A percentile compares a stretch with the other conserved stretches of the same genome.
phyloP scores from a whole-genome alignment of 768 basidiomycete species.

The Suillus clintonianus region DNA sequence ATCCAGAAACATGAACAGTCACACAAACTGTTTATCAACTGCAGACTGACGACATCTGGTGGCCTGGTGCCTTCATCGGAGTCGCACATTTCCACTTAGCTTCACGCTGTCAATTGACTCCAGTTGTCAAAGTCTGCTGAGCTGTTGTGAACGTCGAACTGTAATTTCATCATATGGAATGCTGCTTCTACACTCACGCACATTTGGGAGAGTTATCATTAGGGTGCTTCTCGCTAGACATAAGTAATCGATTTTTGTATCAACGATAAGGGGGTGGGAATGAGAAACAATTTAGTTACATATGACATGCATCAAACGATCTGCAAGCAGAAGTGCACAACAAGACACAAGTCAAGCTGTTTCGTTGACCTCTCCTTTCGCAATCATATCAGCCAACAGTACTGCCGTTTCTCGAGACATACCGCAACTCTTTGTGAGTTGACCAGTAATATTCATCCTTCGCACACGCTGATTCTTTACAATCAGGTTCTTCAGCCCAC shows the following conservation, averaged over 20 bases:
- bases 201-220: too few relatives aligned
- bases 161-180: too few relatives aligned
- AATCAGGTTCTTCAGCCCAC: not conserved
- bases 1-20: too few relatives aligned
- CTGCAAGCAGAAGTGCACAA: not conserved
- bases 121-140: too few relatives aligned
- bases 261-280: not conserved
- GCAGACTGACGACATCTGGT: too few relatives aligned
- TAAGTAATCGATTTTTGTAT: not conserved
- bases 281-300: not conserved
- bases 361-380: constrained; percentile 6
- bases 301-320: not conserved
- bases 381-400: constrained; percentile 23
- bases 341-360: not conserved
- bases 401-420: constrained; percentile 26
- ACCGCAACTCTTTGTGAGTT: not conserved
- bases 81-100: too few relatives aligned
- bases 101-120: too few relatives aligned
- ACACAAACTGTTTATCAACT: too few relatives aligned
- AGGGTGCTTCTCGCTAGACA: too few relatives aligned
- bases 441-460: not conserved
- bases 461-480: not conserved
- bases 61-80: too few relatives aligned
- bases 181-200: too few relatives aligned
- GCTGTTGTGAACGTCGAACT: too few relatives aligned